Conservation (phyloP, 768 basidiomycete species). For the Mycena venus region DNA sequence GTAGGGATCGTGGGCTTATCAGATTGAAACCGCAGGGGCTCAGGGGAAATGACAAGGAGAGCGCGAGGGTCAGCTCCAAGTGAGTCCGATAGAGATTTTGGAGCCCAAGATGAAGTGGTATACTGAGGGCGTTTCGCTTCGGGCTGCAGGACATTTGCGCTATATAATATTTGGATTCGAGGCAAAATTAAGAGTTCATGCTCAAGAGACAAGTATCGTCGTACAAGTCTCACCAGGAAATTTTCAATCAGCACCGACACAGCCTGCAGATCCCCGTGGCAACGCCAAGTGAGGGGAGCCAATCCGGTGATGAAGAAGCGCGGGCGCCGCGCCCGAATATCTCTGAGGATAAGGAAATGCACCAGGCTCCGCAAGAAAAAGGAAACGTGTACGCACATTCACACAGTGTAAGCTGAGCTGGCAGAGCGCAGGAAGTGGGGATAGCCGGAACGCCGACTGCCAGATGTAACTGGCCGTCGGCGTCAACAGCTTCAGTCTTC, state of each 20-base stretch:
- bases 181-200: background rate
- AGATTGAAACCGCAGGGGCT: background rate
- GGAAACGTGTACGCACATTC: background rate
- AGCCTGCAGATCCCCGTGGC: background rate
- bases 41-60: background rate
- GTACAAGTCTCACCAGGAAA: background rate
- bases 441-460: background rate
- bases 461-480: background rate
- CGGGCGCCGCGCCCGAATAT: background rate
- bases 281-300: background rate
- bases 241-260: background rate
- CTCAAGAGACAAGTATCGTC: background rate
- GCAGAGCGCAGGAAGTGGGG: background rate
- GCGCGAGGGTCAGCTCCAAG: constrained; percentile 2
- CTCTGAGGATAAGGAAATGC: background rate
- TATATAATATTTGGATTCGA: background rate
- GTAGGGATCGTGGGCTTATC: background rate
- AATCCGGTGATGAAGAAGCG: background rate
- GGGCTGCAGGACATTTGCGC: background rate
- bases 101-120: background rate
- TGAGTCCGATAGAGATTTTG: background rate
- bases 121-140: background rate
- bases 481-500: background rate
- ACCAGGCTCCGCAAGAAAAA: background rate
- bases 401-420: background rate